Percentiles rank a stretch among this genome's conserved stretches.
These are phyloP conservation scores for Orychophragmus violaceus DNA, from an alignment of 345 rosid genomes.

Conservation along the genomic window DNA sequence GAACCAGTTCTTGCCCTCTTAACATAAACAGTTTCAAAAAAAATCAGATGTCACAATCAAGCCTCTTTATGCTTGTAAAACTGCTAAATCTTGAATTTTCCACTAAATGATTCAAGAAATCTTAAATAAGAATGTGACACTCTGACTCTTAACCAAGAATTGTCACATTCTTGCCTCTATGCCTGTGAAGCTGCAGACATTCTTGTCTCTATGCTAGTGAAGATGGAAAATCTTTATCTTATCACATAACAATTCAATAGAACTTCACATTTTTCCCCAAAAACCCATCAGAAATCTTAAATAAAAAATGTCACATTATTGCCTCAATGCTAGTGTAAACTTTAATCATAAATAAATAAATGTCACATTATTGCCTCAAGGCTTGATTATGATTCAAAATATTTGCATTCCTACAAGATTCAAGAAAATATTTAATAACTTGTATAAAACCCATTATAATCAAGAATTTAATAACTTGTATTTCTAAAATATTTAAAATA, in stretches of 20 bases:
- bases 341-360: too few species aligned
- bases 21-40: too few species aligned
- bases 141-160: not conserved
- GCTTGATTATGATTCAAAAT: too few species aligned
- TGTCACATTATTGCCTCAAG: not conserved
- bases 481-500: too few species aligned
- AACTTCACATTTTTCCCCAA: not conserved
- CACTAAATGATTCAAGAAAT: not conserved
- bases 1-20: not conserved
- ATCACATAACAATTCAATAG: not conserved
- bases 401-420: not conserved
- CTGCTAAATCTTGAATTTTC: not conserved
- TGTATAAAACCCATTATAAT: too few species aligned
- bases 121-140: not conserved
- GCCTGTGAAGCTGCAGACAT: not conserved
- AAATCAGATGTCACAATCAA: not conserved
- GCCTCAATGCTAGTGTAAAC: too few species aligned
- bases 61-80: not conserved
- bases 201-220: not conserved
- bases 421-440: too few species aligned
- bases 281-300: not conserved
- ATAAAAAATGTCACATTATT: too few species aligned
- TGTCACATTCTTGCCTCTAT: not conserved
- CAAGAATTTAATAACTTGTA: too few species aligned
- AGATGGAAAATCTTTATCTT: not conserved